Evolutionary conservation across 805 yeast genomes (phyloP).

Genomic region (Candida bentonensis): DNA sequence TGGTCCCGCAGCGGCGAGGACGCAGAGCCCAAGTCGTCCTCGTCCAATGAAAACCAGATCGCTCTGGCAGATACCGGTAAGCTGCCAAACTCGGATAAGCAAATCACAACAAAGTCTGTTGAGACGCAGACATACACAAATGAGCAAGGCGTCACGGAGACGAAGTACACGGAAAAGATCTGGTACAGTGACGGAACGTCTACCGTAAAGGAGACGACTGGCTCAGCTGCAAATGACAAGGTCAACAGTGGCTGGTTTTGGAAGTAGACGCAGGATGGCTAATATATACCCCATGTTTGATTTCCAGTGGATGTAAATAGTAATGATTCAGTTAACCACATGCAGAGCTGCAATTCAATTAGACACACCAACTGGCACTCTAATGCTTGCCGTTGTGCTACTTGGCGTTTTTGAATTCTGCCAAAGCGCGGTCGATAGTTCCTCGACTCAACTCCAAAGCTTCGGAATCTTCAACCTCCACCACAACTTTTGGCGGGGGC

Average conservation of each 20-base stretch:
- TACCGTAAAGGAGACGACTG: slow-evolving; percentile 16
- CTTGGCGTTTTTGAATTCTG: no score
- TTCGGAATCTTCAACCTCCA: background rate
- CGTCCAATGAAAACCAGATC: background rate
- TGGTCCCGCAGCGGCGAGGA: slow-evolving; percentile 2
- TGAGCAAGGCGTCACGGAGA: slow-evolving; percentile 18
- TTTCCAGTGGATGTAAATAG: no score
- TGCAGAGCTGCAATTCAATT: no score
- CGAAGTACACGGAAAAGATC: slow-evolving; percentile 17
- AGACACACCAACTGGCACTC: no score
- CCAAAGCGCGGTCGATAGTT: background rate
- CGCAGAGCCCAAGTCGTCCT: background rate
- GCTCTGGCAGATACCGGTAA: background rate
- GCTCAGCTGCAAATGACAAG: slow-evolving; percentile 7
- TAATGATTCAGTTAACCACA: no score
- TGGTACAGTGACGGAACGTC: slow-evolving; percentile 21
- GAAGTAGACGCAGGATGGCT: slow-evolving; percentile 15
- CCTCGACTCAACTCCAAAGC: background rate
- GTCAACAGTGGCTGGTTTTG: slow-evolving; percentile 18
- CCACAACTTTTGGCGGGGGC: background rate
- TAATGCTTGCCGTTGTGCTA: no score
- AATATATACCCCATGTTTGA: no score
- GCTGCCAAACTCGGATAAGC: background rate
- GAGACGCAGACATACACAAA: slow-evolving; percentile 14
- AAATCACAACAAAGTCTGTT: background rate